These are phyloP conservation scores for Ensete glaucum DNA, from an alignment of 176 grass and related monocot species.

Conservation along the genomic window DNA sequence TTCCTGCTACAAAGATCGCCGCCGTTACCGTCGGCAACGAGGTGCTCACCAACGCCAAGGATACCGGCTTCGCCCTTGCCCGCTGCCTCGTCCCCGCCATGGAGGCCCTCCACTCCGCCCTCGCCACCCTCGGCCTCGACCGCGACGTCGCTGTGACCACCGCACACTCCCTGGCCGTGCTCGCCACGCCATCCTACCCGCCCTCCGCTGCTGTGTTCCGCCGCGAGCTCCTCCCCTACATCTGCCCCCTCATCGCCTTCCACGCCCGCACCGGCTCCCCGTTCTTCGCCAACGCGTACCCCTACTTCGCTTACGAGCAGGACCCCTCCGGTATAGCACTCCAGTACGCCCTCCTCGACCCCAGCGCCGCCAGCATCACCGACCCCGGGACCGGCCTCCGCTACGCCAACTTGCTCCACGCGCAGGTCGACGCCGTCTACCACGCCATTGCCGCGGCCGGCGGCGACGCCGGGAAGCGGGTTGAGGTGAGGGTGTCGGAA, in stretches of 20 bases:
- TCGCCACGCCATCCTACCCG: slow-evolving; percentile 47
- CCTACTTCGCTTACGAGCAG: slow-evolving; percentile 55
- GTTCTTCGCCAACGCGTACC: slow-evolving; percentile 65
- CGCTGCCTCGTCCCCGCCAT: slow-evolving; percentile 37
- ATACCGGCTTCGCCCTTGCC: background rate
- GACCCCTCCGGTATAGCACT: background rate
- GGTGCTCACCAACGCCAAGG: background rate
- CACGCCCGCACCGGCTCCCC: slow-evolving; percentile 45
- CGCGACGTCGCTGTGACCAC: slow-evolving; percentile 49
- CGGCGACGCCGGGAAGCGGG: background rate
- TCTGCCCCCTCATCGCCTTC: slow-evolving; percentile 62
- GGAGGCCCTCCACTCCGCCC: slow-evolving; percentile 39
- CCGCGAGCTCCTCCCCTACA: slow-evolving; percentile 27
- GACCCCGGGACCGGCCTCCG: slow-evolving; percentile 1
- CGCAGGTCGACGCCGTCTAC: slow-evolving; percentile 2
- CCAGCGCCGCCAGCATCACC: background rate
- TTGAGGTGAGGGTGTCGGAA: background rate
- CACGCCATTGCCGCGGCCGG: background rate
- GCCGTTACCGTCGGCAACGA: slow-evolving; percentile 6
- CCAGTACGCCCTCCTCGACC: slow-evolving; percentile 4
- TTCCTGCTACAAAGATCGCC: slow-evolving; percentile 3
- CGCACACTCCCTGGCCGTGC: slow-evolving; percentile 41
- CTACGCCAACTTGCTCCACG: slow-evolving; percentile 5
- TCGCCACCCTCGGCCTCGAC: slow-evolving; percentile 19
- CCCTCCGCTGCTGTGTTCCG: slow-evolving; percentile 34